Conservation (phyloP, 257 asterid species). For the Nicotiana otophora region DNA sequence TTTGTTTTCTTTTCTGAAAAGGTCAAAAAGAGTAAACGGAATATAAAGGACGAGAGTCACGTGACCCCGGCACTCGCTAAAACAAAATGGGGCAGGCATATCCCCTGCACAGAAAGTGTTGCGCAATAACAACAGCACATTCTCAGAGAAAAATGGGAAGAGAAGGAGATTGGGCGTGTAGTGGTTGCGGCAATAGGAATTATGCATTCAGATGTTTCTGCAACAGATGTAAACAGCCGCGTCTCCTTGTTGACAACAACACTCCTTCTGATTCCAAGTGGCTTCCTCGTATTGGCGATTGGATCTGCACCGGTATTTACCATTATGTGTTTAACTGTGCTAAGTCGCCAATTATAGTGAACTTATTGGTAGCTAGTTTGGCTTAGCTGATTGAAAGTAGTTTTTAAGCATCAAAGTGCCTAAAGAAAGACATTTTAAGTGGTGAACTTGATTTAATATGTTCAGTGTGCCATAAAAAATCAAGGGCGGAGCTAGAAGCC, state of each 20-base stretch:
- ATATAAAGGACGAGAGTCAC: too few species aligned
- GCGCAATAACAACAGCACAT: too few species aligned
- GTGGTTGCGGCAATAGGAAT: conserved; percentile 66
- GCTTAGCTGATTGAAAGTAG: too few species aligned
- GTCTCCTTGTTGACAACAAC: conserved; percentile 67
- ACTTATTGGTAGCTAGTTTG: not conserved
- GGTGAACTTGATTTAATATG: not conserved
- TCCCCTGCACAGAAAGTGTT: too few species aligned
- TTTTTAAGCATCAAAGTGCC: not conserved
- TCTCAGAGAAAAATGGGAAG: conserved; percentile 35
- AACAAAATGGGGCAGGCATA: too few species aligned
- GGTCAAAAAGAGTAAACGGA: too few species aligned
- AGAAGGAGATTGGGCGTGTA: conserved; percentile 92
- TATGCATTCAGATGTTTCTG: conserved; percentile 84
- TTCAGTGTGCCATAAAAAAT: too few species aligned
- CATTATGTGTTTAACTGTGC: not conserved
- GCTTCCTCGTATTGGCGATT: conserved; percentile 94
- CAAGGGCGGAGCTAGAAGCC: too few species aligned
- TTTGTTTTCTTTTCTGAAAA: too few species aligned
- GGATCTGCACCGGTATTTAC: conserved; percentile 76
- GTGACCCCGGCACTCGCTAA: too few species aligned
- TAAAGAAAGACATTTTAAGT: not conserved
- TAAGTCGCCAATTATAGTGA: not conserved
- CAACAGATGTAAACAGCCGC: conserved; percentile 88
- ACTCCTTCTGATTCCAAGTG: conserved; percentile 86